phyloP scores from a whole-genome alignment of 257 asterid species.

The Nicotiana attenuata region DNA sequence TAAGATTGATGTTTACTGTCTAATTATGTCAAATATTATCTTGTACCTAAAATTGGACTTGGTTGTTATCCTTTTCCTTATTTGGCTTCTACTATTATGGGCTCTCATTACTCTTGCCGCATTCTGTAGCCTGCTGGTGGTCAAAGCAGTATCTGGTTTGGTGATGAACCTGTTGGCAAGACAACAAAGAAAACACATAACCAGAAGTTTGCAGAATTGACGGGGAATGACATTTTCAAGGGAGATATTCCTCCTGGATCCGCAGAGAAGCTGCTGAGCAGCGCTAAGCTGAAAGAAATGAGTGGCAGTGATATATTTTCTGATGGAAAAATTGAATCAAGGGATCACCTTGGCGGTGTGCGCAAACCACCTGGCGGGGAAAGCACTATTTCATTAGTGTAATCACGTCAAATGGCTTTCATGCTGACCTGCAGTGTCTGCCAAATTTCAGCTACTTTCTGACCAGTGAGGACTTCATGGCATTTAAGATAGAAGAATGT shows the following conservation, averaged over 20 bases:
- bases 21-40: not conserved
- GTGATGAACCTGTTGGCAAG: conserved; percentile 65
- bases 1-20: not conserved
- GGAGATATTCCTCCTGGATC: conserved; percentile 74
- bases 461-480: not conserved
- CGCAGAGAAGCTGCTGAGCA: conserved; percentile 73
- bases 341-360: conserved; percentile 82
- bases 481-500: not conserved
- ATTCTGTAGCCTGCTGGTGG: conserved; percentile 86
- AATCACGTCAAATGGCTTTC: not conserved
- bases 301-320: conserved; percentile 79
- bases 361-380: conserved; percentile 90
- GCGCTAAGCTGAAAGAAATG: conserved; percentile 80
- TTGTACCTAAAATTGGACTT: too few relatives aligned
- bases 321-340: conserved; percentile 68
- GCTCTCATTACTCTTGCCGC: not conserved
- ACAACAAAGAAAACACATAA: conserved; percentile 62
- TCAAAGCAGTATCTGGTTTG: conserved; percentile 75
- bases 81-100: not conserved
- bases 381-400: conserved; percentile 82
- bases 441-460: not conserved
- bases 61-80: not conserved
- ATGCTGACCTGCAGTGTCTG: not conserved
- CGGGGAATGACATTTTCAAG: conserved; percentile 85
- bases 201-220: conserved; percentile 85